phyloP scores from a whole-genome alignment of 176 grass and related monocot species.

The Triticum turgidum region DNA sequence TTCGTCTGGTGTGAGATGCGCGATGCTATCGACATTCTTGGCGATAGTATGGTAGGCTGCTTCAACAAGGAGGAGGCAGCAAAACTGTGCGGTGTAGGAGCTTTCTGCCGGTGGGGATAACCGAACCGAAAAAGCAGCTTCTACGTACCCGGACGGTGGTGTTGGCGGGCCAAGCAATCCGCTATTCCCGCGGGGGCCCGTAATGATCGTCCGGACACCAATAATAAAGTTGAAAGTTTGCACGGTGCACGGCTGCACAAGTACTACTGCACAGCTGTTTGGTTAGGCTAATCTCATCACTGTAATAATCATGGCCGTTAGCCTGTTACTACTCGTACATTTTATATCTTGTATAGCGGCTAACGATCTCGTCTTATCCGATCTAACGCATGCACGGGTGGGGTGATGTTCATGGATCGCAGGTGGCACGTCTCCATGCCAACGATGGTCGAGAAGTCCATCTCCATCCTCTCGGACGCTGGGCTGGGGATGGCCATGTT shows the following conservation, averaged over 20 bases:
- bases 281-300: conserved; percentile 11
- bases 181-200: neutral
- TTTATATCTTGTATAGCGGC: neutral
- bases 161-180: conserved; percentile 10
- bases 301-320: neutral
- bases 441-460: conserved; percentile 75
- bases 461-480: conserved; percentile 94
- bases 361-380: neutral
- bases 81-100: neutral
- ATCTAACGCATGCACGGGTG: neutral
- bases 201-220: neutral
- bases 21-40: neutral
- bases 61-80: neutral
- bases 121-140: conserved; percentile 11
- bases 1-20: neutral
- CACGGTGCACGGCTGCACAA: conserved; percentile 6
- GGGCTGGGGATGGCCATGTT: conserved; percentile 99
- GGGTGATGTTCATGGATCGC: conserved; percentile 14
- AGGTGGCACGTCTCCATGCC: conserved; percentile 93
- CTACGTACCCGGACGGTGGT: conserved; percentile 21
- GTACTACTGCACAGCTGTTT: neutral
- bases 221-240: neutral
- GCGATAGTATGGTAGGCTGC: neutral
- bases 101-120: conserved; percentile 28
- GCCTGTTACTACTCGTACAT: neutral